Percentiles rank a stretch among this genome's conserved stretches.
Conservation (phyloP, 2,329 filamentous ascomycete species). For the Ascochyta fabae region DNA sequence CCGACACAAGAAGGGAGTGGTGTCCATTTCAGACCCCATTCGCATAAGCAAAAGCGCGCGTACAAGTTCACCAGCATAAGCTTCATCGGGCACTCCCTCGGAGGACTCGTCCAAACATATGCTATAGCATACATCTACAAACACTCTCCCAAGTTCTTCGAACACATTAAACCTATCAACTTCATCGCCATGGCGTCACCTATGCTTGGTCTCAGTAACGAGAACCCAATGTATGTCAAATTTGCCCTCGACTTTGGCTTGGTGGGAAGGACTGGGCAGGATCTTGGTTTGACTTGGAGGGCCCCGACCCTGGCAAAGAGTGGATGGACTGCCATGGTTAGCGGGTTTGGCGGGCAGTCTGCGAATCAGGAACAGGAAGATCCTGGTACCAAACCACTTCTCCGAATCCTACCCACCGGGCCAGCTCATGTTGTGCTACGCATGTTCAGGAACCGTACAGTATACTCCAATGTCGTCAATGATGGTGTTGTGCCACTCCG, state of each 20-base stretch:
- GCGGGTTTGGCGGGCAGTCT: slow-evolving; percentile 72
- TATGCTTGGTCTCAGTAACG: slow-evolving; percentile 90
- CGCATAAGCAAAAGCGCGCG: slow-evolving; percentile 59
- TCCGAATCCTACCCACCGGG: slow-evolving; percentile 88
- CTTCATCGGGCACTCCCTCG: slow-evolving; percentile 90
- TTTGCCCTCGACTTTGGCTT: slow-evolving; percentile 96
- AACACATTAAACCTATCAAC: slow-evolving; percentile 83
- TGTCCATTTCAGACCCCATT: slow-evolving; percentile 57
- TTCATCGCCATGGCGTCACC: slow-evolving; percentile 89
- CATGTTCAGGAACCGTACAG: slow-evolving; percentile 86
- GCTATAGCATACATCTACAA: slow-evolving; percentile 97
- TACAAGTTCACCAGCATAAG: slow-evolving; percentile 95
- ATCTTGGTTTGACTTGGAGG: slow-evolving; percentile 92
- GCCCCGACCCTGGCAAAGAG: slow-evolving; percentile 83
- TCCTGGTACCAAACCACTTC: slow-evolving; percentile 83
- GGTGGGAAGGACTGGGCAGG: slow-evolving; percentile 94
- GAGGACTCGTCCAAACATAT: slow-evolving; percentile 89
- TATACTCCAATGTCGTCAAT: slow-evolving; percentile 97
- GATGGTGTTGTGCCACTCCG: slow-evolving; percentile 94
- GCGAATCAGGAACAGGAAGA: slow-evolving; percentile 64
- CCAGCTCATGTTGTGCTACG: slow-evolving; percentile 86
- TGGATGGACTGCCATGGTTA: slow-evolving; percentile 87
- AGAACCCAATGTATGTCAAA: slow-evolving; percentile 96
- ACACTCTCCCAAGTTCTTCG: slow-evolving; percentile 89
- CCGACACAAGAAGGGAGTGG: slow-evolving; percentile 67